phyloP scores from a whole-genome alignment of 768 basidiomycete genomes.

The Podaxis sp. region DNA sequence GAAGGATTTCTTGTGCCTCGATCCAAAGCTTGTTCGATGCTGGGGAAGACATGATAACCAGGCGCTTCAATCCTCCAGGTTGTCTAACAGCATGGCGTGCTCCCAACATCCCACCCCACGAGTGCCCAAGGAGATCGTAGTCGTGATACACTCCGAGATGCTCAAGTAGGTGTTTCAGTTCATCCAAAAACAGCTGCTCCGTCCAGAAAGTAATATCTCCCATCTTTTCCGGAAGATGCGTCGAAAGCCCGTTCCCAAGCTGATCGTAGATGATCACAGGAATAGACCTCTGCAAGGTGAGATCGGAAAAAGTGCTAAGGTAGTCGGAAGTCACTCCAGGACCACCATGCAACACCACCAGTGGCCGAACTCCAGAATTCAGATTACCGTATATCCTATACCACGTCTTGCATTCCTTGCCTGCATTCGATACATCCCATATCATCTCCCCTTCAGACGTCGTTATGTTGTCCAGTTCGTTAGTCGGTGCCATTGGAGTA shows the following conservation, averaged over 20 bases:
- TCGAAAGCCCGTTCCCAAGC: constrained; percentile 53
- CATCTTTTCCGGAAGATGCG: constrained; percentile 50
- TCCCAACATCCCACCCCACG: constrained; percentile 53
- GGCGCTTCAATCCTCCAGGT: constrained; percentile 44
- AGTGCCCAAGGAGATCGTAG: constrained; percentile 53
- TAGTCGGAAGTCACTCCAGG: constrained; percentile 48
- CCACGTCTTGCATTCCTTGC: constrained; percentile 38
- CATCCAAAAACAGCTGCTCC: constrained; percentile 47
- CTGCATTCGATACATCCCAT: constrained; percentile 1
- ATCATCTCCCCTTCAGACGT: constrained; percentile 7
- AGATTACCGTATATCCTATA: constrained; percentile 51
- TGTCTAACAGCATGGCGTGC: constrained; percentile 34
- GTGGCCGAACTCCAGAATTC: constrained; percentile 33
- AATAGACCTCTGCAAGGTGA: constrained; percentile 34
- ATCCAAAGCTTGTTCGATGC: constrained; percentile 45
- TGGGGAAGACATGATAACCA: constrained; percentile 46
- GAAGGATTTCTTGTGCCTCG: constrained; percentile 18
- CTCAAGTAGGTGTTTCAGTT: constrained; percentile 45
- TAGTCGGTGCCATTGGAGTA: not conserved
- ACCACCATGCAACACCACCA: constrained; percentile 55
- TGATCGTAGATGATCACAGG: constrained; percentile 60
- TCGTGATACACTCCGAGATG: constrained; percentile 43
- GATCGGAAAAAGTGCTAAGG: constrained; percentile 37
- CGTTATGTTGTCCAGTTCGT: not conserved
- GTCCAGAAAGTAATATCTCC: constrained; percentile 48